Evolutionary conservation across 352 stramenopile genomes (phyloP).

Genomic region (Phytophthora cryptogea): DNA sequence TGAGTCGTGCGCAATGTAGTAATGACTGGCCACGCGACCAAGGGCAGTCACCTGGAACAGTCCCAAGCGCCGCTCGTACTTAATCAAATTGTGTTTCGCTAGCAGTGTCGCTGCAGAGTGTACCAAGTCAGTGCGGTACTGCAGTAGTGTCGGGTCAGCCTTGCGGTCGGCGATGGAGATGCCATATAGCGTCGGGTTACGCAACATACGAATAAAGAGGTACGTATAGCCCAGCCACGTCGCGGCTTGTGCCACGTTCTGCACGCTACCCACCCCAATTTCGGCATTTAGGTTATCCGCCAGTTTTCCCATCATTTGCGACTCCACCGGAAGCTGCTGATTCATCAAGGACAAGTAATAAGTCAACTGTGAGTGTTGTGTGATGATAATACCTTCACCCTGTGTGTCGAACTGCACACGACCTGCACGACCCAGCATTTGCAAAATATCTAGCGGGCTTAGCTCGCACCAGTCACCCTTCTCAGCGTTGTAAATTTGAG

Average conservation of each 20-base stretch:
- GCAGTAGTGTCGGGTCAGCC: conserved; percentile 93
- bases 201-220: conserved; percentile 99
- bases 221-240: conserved; percentile 99
- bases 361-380: conserved; percentile 97
- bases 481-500: conserved; percentile 99
- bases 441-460: conserved; percentile 97
- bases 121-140: conserved; percentile 95
- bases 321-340: conserved; percentile 99
- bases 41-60: conserved; percentile 97
- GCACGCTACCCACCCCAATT: conserved; percentile 97
- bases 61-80: conserved; percentile 97
- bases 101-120: conserved; percentile 96
- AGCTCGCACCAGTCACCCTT: conserved; percentile 98
- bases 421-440: conserved; percentile 99
- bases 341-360: conserved; percentile 99
- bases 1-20: conserved; percentile 98
- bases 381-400: conserved; percentile 99
- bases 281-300: conserved; percentile 99
- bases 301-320: conserved; percentile 95
- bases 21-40: conserved; percentile 98
- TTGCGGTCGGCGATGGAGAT: conserved; percentile 89
- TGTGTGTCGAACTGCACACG: conserved; percentile 98
- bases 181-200: conserved; percentile 97
- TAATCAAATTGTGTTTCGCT: conserved; percentile 97
- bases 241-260: conserved; percentile 94